Conservation (phyloP, 768 basidiomycete genomes). For the Naganishia antarctica region DNA sequence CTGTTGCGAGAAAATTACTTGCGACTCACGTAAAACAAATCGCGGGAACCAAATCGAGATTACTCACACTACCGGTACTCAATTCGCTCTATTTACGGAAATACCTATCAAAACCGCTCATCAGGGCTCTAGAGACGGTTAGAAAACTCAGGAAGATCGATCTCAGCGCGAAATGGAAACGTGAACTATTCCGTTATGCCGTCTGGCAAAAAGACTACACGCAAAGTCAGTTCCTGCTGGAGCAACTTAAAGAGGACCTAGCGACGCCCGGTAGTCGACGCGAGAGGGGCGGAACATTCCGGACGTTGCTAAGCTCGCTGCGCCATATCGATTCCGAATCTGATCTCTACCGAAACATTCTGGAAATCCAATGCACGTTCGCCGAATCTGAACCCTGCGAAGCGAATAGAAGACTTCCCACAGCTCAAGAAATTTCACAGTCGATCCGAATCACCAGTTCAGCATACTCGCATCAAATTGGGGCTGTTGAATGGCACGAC, state of each 20-base stretch:
- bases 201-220: not conserved
- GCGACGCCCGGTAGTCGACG: not conserved
- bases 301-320: not conserved
- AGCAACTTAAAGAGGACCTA: not conserved
- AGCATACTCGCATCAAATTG: not conserved
- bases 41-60: not conserved
- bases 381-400: not conserved
- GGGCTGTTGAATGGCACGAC: not conserved
- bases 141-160: constrained; percentile 8
- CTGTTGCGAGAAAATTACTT: not conserved
- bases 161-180: not conserved
- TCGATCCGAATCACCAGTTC: not conserved
- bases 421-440: not conserved
- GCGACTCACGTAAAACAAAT: constrained; percentile 7
- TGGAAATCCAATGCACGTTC: not conserved
- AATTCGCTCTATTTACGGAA: constrained; percentile 3
- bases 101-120: constrained; percentile 16
- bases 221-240: not conserved
- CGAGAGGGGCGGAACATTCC: not conserved
- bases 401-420: not conserved
- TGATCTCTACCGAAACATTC: not conserved
- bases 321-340: constrained; percentile 4
- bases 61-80: not conserved
- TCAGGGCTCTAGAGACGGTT: constrained; percentile 3
- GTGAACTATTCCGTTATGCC: constrained; percentile 1